Evolutionary conservation across 208 protist species (phyloP), one percentile per base, ranked within the genome.

Genomic region (Leishmania martiniquensis): DNA sequence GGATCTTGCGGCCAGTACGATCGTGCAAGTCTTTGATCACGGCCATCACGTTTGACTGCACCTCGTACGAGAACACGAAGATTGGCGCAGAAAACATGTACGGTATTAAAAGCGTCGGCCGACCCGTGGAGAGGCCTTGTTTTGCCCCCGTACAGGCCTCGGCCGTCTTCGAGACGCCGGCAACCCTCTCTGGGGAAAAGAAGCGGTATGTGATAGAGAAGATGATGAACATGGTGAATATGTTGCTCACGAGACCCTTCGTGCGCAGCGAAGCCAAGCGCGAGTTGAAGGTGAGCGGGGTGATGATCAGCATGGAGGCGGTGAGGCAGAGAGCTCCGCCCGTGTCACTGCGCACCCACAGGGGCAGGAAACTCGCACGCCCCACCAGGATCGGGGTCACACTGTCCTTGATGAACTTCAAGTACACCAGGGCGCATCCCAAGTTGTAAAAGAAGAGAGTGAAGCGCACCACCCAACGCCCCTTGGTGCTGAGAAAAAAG

Each of bases 391-490:
- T 84, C 10, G 76, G 81, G 12, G 81, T 84, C 42, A 90, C 75
- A 78, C 90, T 94, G 62, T 95, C 89, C 72, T 90, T 89, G 57
- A 94, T 90, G 71, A 95, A 93, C 47, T 83, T 85, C 60, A 95
- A 83, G 72, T 94, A 94, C 44, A 95, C 88, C 1, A 95, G 85
- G 22, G 83, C 82, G 70, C 85, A 82, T 57, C 89, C 91, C 65
- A 95, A 91, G 76, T 87, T 95, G 82, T 95, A 95, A 39, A 91
- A 87, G 82, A 95, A 91, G 45, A 95, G 85, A 54, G 92, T 80
- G 22, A 74, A 70, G 42, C 91, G 91, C 39, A 86, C 80, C 25
- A 80, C 70, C 88, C 85, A 92, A 17, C 80, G 81, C 12, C 89
- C 86, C 45, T 84, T 85, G 42, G 62, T 25, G 54, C 88, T 89